A percentile compares a stretch with the other conserved stretches of the same genome.
These are phyloP conservation scores for Fusarium paranaense DNA, from an alignment of 2,329 filamentous ascomycete genomes.

Conservation along the genomic window DNA sequence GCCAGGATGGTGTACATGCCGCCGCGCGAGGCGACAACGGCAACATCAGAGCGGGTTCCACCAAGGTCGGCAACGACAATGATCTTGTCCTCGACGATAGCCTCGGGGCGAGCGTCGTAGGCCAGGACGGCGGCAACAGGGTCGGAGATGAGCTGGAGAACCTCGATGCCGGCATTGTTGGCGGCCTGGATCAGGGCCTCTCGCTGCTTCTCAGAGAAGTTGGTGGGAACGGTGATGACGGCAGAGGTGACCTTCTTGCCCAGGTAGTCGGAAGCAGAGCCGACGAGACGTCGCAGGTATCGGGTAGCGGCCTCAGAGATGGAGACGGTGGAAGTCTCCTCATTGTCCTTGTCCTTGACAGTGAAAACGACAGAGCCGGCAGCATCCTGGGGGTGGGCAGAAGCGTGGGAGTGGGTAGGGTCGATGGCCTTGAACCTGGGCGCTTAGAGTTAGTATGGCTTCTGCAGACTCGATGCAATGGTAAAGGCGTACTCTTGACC, in stretches of 20 bases:
- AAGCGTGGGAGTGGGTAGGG: slow-evolving; percentile 92
- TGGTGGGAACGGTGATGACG: slow-evolving; percentile 92
- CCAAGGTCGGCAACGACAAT: slow-evolving; percentile 93
- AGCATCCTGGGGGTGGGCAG: slow-evolving; percentile 85
- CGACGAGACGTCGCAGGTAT: slow-evolving; percentile 83
- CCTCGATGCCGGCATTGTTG: slow-evolving; percentile 83
- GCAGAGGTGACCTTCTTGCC: slow-evolving; percentile 95
- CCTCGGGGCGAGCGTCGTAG: slow-evolving; percentile 87
- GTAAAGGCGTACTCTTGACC: slow-evolving; percentile 81
- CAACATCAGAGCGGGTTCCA: slow-evolving; percentile 90
- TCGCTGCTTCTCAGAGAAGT: slow-evolving; percentile 90
- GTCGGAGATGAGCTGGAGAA: slow-evolving; percentile 93
- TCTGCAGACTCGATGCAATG: neutral
- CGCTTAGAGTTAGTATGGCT: slow-evolving; percentile 30
- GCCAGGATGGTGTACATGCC: slow-evolving; percentile 97
- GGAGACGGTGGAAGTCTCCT: slow-evolving; percentile 74
- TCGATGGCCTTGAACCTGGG: slow-evolving; percentile 91
- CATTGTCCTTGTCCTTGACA: slow-evolving; percentile 79
- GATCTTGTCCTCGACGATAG: slow-evolving; percentile 83
- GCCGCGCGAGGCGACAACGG: slow-evolving; percentile 89
- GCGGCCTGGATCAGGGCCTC: slow-evolving; percentile 82
- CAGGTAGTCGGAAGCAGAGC: slow-evolving; percentile 89
- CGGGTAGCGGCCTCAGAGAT: slow-evolving; percentile 87
- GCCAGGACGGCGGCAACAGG: slow-evolving; percentile 89
- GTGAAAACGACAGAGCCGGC: slow-evolving; percentile 82